Conservation (phyloP, 495 filamentous ascomycete species). For the Acidomyces sp. region DNA sequence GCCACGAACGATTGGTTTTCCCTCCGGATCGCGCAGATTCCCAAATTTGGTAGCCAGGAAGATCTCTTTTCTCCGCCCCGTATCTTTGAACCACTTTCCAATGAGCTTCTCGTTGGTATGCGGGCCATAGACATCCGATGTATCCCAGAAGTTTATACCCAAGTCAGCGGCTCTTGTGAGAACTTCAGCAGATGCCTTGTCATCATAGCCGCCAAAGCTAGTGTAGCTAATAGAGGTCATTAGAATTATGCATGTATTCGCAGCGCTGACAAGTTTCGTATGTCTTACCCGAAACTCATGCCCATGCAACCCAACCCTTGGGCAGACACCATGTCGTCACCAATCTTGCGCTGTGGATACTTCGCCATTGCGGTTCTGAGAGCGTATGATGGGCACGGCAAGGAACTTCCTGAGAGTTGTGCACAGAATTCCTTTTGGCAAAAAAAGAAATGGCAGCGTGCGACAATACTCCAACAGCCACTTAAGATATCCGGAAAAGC, state of each 20-base stretch:
- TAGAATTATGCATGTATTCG: not conserved
- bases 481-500: too few relatives aligned
- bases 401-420: not conserved
- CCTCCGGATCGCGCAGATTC: slow-evolving; percentile 18
- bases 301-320: slow-evolving; percentile 35
- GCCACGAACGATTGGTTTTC: slow-evolving; percentile 29
- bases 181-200: slow-evolving; percentile 18
- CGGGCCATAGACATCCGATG: slow-evolving; percentile 26
- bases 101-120: slow-evolving; percentile 37
- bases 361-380: slow-evolving; percentile 8
- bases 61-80: slow-evolving; percentile 38
- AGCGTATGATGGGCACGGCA: not conserved
- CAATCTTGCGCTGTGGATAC: slow-evolving; percentile 30
- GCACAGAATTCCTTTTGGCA: not conserved
- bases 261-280: not conserved
- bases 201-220: slow-evolving; percentile 24
- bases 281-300: slow-evolving; percentile 24
- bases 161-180: slow-evolving; percentile 21
- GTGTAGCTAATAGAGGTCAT: too few relatives aligned
- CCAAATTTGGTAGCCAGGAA: slow-evolving; percentile 48
- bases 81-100: slow-evolving; percentile 41
- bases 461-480: too few relatives aligned
- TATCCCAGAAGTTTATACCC: slow-evolving; percentile 21
- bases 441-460: too few relatives aligned
- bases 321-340: slow-evolving; percentile 28